Conservation (phyloP, 2,329 filamentous ascomycete species). For the Clarireedia paspali region DNA sequence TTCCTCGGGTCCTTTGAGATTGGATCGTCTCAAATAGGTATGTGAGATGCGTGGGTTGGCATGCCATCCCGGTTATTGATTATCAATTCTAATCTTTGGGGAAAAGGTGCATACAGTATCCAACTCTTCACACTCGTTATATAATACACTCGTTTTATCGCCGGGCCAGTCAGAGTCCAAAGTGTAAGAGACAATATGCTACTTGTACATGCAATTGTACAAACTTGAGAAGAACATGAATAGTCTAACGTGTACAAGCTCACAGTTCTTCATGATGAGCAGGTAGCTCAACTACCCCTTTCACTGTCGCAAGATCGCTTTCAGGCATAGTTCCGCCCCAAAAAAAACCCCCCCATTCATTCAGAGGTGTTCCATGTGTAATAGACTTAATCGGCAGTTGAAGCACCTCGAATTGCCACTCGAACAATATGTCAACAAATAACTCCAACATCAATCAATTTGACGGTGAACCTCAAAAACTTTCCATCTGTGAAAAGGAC, state of each 20-base stretch:
- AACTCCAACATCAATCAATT: constrained; percentile 1
- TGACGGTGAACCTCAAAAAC: background rate
- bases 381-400: too few species aligned
- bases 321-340: background rate
- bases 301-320: background rate
- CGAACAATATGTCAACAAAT: background rate
- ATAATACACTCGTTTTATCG: background rate
- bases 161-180: background rate
- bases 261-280: background rate
- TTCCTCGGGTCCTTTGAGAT: background rate
- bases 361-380: background rate
- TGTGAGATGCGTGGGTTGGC: background rate
- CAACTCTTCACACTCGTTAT: too few species aligned
- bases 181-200: background rate
- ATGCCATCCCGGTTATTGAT: background rate
- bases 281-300: background rate
- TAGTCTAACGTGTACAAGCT: background rate
- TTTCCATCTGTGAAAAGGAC: constrained; percentile 6
- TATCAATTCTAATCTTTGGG: too few species aligned
- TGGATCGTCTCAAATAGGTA: background rate
- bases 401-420: too few species aligned
- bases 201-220: too few species aligned
- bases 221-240: background rate
- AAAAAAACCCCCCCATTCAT: background rate
- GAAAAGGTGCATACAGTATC: too few species aligned